Evolutionary conservation across 257 asterid genomes (phyloP), one percentile per base, ranked within the genome.

Genomic region (Solanum corneliomulleri): DNA sequence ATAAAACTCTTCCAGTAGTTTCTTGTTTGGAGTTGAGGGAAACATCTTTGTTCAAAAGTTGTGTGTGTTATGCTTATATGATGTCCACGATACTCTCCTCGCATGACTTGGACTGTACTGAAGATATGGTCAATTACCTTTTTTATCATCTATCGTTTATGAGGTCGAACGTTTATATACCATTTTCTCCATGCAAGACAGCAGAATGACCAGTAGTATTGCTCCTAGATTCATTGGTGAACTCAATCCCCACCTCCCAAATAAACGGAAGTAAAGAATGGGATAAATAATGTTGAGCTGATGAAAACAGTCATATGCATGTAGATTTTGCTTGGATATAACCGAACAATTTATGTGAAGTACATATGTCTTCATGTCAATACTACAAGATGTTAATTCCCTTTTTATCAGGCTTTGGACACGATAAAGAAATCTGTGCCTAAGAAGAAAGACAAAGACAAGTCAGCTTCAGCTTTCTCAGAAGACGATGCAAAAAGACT

Each of bases 401-500:
- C 35, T 29, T 23, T 82, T 77, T 75, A 44, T 31, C 92, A 96
- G 99, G 98, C 99, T 90, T 87, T 95, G 78, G 98, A 96, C 84
- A 89, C 89, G 44, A 89, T 96, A 42, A 96, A 95, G 91, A 96
- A 96, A 88, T 93, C 93, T 62, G 89, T 90, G 86, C 98, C 98
- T 2, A 96, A 92, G 84, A 93, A 92, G 94, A 94, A 94, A 90
- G 98, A 92, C 80, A 96, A 92, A 90, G 98, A 91, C 87, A 95
- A 93, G 92, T 47, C 90, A 62, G 92, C 90, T 69, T 88, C 98
- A 87, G 85, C 90, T 89, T 90, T 95, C 86, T 91, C 98, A 11
- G 98, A 89, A 89, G 99, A 97, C 86, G 98, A 94, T 85, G 95
- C 93, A 23, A 95, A 94, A 91, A 93, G 96, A 89, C 86, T 97